phyloP scores from a whole-genome alignment of 148 eudicot genomes.

The Silene latifolia region DNA sequence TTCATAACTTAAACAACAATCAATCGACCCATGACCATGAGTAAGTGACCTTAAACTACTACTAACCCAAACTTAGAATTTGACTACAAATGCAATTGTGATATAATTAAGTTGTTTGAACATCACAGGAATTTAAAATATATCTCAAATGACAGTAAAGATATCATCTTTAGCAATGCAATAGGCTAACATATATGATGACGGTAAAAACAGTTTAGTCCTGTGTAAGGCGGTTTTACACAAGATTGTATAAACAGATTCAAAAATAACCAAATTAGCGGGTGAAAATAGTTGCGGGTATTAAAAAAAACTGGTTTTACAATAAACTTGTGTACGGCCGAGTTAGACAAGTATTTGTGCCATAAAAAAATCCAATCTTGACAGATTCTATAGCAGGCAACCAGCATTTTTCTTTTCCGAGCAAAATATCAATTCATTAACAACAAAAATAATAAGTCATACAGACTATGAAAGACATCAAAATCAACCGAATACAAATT shows the following conservation, averaged over 20 bases:
- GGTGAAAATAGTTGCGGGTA: too few relatives aligned
- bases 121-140: too few relatives aligned
- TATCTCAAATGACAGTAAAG: too few relatives aligned
- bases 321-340: too few relatives aligned
- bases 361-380: not conserved
- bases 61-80: not conserved
- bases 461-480: too few relatives aligned
- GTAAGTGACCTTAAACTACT: not conserved
- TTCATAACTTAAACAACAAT: constrained; percentile 2
- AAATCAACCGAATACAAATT: not conserved
- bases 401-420: not conserved
- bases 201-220: too few relatives aligned
- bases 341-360: too few relatives aligned
- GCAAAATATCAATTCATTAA: not conserved
- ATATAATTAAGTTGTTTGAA: not conserved
- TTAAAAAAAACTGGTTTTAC: not conserved
- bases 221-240: too few relatives aligned
- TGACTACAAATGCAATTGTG: not conserved
- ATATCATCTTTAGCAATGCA: too few relatives aligned
- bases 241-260: too few relatives aligned
- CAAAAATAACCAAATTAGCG: too few relatives aligned
- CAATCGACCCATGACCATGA: not conserved
- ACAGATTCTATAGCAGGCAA: not conserved
- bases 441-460: not conserved
- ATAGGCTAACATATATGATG: too few relatives aligned